Percentiles rank a stretch among this genome's conserved stretches.
Conservation (phyloP, 2,329 filamentous ascomycete species). For the Emydomyces testavorans region DNA sequence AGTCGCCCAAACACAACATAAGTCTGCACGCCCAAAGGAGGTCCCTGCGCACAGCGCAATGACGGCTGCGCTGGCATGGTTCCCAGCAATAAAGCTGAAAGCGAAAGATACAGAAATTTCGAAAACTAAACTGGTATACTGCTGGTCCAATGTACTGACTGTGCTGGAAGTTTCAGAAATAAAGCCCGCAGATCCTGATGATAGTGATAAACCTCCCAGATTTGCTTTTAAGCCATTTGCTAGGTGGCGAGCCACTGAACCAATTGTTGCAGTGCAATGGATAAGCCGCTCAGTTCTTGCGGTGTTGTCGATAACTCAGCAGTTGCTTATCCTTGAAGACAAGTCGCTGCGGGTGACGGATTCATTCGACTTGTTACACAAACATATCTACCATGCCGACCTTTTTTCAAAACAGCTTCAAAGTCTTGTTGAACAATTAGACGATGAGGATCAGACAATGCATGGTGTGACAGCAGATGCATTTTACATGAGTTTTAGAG, state of each 20-base stretch:
- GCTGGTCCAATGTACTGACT: slow-evolving; percentile 96
- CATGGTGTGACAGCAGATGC: slow-evolving; percentile 94
- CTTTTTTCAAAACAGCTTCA: slow-evolving; percentile 81
- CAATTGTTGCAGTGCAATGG: slow-evolving; percentile 95
- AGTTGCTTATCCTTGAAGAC: slow-evolving; percentile 86
- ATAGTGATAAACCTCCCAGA: slow-evolving; percentile 64
- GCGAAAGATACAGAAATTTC: slow-evolving; percentile 54
- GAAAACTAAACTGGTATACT: slow-evolving; percentile 81
- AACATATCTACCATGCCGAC: slow-evolving; percentile 84
- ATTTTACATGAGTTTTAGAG: slow-evolving; percentile 93
- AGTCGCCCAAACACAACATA: slow-evolving; percentile 91
- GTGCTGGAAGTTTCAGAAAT: slow-evolving; percentile 77
- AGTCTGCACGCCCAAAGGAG: slow-evolving; percentile 81
- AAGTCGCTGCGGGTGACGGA: slow-evolving; percentile 81
- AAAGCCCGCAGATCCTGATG: slow-evolving; percentile 43
- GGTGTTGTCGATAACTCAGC: slow-evolving; percentile 86
- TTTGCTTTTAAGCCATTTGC: slow-evolving; percentile 73
- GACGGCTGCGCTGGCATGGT: slow-evolving; percentile 93
- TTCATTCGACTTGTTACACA: slow-evolving; percentile 80
- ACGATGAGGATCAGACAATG: slow-evolving; percentile 78
- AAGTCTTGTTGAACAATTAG: slow-evolving; percentile 70
- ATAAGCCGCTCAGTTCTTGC: slow-evolving; percentile 83
- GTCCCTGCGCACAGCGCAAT: slow-evolving; percentile 79
- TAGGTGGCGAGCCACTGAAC: slow-evolving; percentile 86
- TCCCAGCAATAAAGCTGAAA: slow-evolving; percentile 88